Evolutionary conservation across 1,284 basidiomycete species (phyloP), one percentile per base, ranked within the genome.

Genomic region (Rhodofomes roseus): DNA sequence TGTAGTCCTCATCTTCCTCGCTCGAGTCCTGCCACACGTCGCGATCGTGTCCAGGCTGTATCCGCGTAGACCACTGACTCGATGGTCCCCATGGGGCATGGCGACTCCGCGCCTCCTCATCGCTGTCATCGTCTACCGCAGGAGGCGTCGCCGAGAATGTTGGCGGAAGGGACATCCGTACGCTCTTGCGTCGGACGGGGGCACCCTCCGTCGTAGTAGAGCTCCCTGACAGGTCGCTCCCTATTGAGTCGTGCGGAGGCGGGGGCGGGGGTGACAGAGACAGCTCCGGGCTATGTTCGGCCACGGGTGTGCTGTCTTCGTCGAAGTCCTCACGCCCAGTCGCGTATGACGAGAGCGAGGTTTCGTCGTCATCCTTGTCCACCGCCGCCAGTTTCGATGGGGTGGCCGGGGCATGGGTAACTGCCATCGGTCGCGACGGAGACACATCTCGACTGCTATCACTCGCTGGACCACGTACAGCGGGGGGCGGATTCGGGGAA

Each of bases 11-110:
- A 67, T 90, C 87, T 65, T 90, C 89, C 58, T 87, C 86, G 65
- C 85, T 85, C 66, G 86, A 89, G 66, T 92, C 85, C 63, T 79
- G 77, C 89, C 89, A 90, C 63, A 85, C 68, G 68, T 84, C 84
- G 27, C 64, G 60, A 25, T 64, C 68, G 16, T 60, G 60, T 39
- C 54, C 62, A 53, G 63, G 65, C 52, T 68, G 61, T 44, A 69
- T 71, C 31, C 70, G 63, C 55, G 70, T 63, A 11, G 61, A 56
- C 73, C 75, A 74, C 8, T 63, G 65, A 18, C 58, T 39, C 34
- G 63, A 57, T 8, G 58, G 37, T 37, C 66, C 61, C 70, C 67
- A 68, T 57, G 67, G 65, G 57, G 63, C 61, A 46, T 67, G 62
- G 12, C 62, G 55, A 43, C 54, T 44, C 48, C 55, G 66, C 64